phyloP scores from a whole-genome alignment of 495 filamentous ascomycete genomes.

The Schizothecium vesticola region DNA sequence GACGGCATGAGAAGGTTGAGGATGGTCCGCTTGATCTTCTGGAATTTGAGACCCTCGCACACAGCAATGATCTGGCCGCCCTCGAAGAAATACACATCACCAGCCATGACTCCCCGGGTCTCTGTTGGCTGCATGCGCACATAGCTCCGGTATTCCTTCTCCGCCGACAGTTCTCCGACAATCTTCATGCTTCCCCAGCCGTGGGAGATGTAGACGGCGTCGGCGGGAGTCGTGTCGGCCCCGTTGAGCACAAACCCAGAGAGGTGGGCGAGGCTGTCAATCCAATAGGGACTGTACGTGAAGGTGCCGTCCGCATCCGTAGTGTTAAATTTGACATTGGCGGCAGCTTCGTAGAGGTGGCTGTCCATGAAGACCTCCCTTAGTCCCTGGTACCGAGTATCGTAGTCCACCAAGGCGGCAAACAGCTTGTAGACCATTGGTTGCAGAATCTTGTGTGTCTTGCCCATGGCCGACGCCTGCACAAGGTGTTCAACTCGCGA shows the following conservation, averaged over 20 bases:
- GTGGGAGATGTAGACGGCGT: constrained; percentile 59
- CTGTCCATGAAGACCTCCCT: constrained; percentile 25
- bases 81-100: constrained; percentile 53
- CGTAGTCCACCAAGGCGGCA: constrained; percentile 53
- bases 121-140: constrained; percentile 50
- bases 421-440: constrained; percentile 64
- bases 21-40: constrained; percentile 49
- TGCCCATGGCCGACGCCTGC: constrained; percentile 27
- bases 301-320: constrained; percentile 44
- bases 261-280: constrained; percentile 52
- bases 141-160: constrained; percentile 56
- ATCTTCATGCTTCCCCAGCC: constrained; percentile 60
- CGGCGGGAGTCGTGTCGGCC: constrained; percentile 52
- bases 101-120: constrained; percentile 27
- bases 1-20: constrained; percentile 49
- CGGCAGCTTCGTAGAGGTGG: constrained; percentile 24
- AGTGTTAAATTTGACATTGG: constrained; percentile 20
- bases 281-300: constrained; percentile 56
- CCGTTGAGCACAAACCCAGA: constrained; percentile 67
- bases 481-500: constrained; percentile 34
- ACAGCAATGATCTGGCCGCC: constrained; percentile 42
- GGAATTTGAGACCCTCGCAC: constrained; percentile 45
- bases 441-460: constrained; percentile 46
- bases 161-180: constrained; percentile 47
- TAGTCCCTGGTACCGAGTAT: constrained; percentile 15